Evolutionary conservation across 169 alveolate genomes (phyloP), one percentile per base, ranked within the genome.

Genomic region (Plasmodium falciparum): DNA sequence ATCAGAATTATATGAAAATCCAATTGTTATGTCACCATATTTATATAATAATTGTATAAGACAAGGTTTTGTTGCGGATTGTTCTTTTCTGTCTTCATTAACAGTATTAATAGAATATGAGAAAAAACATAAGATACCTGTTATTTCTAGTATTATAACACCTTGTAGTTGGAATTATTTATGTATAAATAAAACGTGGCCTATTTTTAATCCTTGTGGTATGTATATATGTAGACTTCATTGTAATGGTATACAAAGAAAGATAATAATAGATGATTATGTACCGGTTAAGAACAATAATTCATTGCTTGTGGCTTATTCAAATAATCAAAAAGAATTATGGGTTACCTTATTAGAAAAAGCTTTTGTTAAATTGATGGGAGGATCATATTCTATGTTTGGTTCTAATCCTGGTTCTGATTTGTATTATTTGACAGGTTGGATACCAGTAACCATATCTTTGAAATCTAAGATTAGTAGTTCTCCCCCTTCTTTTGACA

Each of bases 351-450:
- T 97, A n/a, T 74, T 97, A 26, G 99, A 97, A 88, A 97, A 97
- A 88, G 98, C 99, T 12, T 97, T 96, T 88, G 96, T 97, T 29
- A 96, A 97, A 72, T 88, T 97, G 45, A 95, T 95, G 94, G 98
- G 98, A 8, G 95, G 96, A 67, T 94, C 97, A 15, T 97, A 97
- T 69, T 95, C 96, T 70, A 96, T 97, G 88, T 91, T 93, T 70
- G 99, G 98, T 6, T 95, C 98, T 49, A 97, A 97, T 92, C 98
- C 99, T 1, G 97, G 98, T 22, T 95, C 98, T 15, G 99, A 97
- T 88, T 93, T 97, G 58, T 97, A 95, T 91, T 96, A 95, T 72
- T 80, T 97, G 24, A 97, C 99, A 2, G 99, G 98, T 4, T 97
- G 99, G 99, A 95, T 97, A 22, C 99, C 99, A 3, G 99, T 96